Evolutionary conservation across 1,284 basidiomycete species (phyloP).

Genomic region (Cryptococcus maquisensis): DNA sequence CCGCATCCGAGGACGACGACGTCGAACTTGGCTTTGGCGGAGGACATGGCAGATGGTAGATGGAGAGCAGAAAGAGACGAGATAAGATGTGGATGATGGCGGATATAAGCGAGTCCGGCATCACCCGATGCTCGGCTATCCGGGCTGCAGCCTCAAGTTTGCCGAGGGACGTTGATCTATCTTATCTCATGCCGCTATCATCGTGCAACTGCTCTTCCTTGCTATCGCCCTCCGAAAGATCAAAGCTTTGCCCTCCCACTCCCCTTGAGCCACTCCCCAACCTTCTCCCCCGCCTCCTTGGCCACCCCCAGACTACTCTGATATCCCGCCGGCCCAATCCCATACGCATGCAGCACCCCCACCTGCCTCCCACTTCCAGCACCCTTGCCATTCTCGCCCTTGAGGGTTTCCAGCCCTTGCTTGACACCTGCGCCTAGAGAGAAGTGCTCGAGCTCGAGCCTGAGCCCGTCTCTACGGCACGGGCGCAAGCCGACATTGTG

Average conservation of each 20-base stretch:
- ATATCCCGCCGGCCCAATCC: slow-evolving; percentile 50
- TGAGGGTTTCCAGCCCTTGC: not conserved
- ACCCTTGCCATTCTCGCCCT: not conserved
- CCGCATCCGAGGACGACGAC: slow-evolving; percentile 43
- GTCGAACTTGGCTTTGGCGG: slow-evolving; percentile 24
- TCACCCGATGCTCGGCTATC: no score
- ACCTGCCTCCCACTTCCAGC: slow-evolving; percentile 50
- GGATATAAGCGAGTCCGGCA: no score
- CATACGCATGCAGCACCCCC: slow-evolving; percentile 67
- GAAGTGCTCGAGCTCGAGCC: slow-evolving; percentile 62
- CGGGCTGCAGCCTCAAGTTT: no score
- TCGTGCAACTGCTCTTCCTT: no score
- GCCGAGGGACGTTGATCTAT: no score
- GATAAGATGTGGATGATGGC: no score
- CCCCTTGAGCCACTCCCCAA: slow-evolving; percentile 8
- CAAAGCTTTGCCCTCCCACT: not conserved
- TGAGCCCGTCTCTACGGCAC: slow-evolving; percentile 61
- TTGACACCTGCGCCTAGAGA: slow-evolving; percentile 41
- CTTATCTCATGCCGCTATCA: no score
- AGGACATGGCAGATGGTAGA: not conserved
- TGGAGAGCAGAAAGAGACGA: no score
- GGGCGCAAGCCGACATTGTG: slow-evolving; percentile 72
- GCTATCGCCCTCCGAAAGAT: no score
- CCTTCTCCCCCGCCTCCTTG: slow-evolving; percentile 39
- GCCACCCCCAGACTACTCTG: slow-evolving; percentile 45